These are phyloP conservation scores for Leccinum obscurum DNA, from an alignment of 768 basidiomycete species.

Conservation along the genomic window DNA sequence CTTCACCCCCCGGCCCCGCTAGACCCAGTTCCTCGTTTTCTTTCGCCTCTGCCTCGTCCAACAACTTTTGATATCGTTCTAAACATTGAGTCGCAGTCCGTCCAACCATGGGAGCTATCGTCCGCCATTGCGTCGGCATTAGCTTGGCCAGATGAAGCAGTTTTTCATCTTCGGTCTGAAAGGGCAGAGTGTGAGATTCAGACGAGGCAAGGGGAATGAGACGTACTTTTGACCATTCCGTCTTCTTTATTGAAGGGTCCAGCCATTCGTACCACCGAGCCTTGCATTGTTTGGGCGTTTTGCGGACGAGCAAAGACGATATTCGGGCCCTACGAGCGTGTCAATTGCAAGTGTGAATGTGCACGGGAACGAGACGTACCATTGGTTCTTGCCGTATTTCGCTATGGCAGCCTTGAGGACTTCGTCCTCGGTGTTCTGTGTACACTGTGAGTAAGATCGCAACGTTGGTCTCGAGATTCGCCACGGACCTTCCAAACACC, in stretches of 20 bases:
- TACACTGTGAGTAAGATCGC: conserved; percentile 11
- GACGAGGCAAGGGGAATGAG: neutral
- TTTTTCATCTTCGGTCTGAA: conserved; percentile 96
- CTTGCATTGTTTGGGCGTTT: conserved; percentile 99
- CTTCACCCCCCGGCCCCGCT: conserved; percentile 76
- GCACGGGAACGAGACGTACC: conserved; percentile 41
- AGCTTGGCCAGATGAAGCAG: conserved; percentile 95
- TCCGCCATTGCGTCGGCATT: conserved; percentile 99
- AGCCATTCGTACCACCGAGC: conserved; percentile 99
- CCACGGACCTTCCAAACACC: conserved; percentile 78
- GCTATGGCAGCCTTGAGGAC: conserved; percentile 98
- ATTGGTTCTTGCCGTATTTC: conserved; percentile 97
- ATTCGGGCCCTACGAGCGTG: conserved; percentile 79
- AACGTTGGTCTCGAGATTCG: neutral
- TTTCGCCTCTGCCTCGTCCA: conserved; percentile 96
- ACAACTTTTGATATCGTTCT: conserved; percentile 95
- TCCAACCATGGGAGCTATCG: conserved; percentile 97
- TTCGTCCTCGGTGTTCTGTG: conserved; percentile 93
- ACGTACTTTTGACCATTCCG: conserved; percentile 95
- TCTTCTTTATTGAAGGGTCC: conserved; percentile 99
- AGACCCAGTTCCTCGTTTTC: conserved; percentile 95
- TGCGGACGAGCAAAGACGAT: conserved; percentile 94
- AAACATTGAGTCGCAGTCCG: conserved; percentile 97
- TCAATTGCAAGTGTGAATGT: conserved; percentile 1
- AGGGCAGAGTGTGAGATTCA: neutral